phyloP scores from a whole-genome alignment of 2,329 filamentous ascomycete genomes.

The Colletotrichum sp. region DNA sequence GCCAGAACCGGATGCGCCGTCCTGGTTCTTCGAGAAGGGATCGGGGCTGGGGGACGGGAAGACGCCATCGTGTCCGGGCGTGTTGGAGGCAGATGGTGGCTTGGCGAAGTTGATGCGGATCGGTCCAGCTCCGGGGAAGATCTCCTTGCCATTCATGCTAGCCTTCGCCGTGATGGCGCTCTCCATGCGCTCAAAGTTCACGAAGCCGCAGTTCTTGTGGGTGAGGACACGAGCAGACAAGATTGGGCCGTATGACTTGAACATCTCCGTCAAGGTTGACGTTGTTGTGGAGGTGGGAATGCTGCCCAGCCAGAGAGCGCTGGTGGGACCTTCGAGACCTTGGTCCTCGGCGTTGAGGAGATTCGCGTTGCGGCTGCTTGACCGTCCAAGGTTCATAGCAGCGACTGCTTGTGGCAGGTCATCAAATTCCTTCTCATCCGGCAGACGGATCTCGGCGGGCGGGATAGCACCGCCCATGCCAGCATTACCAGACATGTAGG shows the following conservation, averaged over 20 bases:
- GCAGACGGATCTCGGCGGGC: constrained; percentile 74
- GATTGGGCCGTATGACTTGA: constrained; percentile 90
- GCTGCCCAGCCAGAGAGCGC: constrained; percentile 95
- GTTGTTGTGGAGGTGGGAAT: constrained; percentile 97
- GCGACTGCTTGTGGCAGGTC: constrained; percentile 84
- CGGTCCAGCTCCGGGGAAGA: constrained; percentile 94
- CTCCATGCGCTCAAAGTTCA: constrained; percentile 93
- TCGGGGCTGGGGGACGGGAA: constrained; percentile 93
- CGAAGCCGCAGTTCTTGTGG: constrained; percentile 98
- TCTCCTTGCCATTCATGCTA: constrained; percentile 93
- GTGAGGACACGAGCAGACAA: constrained; percentile 92
- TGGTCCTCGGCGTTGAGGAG: constrained; percentile 77
- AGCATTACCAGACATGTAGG: constrained; percentile 75
- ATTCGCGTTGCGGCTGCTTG: constrained; percentile 69
- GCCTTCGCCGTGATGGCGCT: constrained; percentile 90
- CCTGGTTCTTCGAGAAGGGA: constrained; percentile 69
- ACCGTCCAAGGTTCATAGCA: constrained; percentile 73
- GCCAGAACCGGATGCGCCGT: constrained; percentile 41
- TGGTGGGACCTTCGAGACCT: constrained; percentile 86
- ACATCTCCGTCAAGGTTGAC: constrained; percentile 93
- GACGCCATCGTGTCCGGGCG: constrained; percentile 85
- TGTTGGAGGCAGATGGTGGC: constrained; percentile 87
- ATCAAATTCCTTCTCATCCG: constrained; percentile 80
- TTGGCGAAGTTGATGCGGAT: constrained; percentile 98
- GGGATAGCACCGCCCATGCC: constrained; percentile 79